These are phyloP conservation scores for Marchantia polymorpha DNA, from an alignment of 225 moss, liverwort and hornwort genomes.

Conservation along the genomic window DNA sequence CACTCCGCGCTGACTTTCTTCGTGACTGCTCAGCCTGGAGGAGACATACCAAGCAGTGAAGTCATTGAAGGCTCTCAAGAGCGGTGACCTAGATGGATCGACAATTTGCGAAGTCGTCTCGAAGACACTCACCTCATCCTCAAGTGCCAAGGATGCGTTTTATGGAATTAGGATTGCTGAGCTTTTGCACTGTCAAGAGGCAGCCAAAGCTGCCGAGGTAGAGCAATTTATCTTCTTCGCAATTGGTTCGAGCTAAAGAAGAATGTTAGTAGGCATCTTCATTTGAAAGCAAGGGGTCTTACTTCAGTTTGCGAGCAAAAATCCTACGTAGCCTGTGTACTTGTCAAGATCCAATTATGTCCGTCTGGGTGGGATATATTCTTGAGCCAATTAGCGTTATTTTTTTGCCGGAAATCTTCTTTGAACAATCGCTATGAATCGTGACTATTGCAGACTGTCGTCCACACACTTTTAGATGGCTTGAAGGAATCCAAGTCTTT, in stretches of 20 bases:
- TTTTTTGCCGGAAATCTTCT: background rate
- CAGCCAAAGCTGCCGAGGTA: constrained; percentile 23
- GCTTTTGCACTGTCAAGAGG: constrained; percentile 34
- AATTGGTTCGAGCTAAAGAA: background rate
- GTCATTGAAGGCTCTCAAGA: constrained; percentile 35
- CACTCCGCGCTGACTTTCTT: background rate
- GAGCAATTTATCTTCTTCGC: background rate
- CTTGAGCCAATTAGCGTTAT: background rate
- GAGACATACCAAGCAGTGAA: constrained; percentile 46
- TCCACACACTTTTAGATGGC: constrained; percentile 22
- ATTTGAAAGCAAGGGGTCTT: background rate
- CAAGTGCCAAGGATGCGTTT: constrained; percentile 26
- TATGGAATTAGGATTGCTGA: constrained; percentile 36
- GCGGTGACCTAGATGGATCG: constrained; percentile 24
- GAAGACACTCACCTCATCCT: constrained; percentile 16
- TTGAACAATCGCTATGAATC: background rate
- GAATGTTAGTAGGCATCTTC: background rate
- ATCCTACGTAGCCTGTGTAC: background rate
- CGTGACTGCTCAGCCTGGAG: constrained; percentile 27
- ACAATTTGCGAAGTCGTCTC: constrained; percentile 20
- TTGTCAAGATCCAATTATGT: background rate
- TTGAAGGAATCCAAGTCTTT: constrained; percentile 34
- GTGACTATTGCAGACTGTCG: constrained; percentile 27
- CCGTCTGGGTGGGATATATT: background rate
- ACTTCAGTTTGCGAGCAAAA: background rate